These are phyloP conservation scores for Hordeum vulgare DNA, from an alignment of 176 grass and related monocot species.

Conservation along the genomic window MorexV3_pseudomolecules_assembly NC_058523.1:468864263-468864762, in stretches of 20 bases:
- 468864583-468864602: background rate
- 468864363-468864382: no score
- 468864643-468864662: no score
- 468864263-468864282: no score
- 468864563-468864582: background rate
- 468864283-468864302: no score
- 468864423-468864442: background rate
- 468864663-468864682: background rate
- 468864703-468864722: no score
- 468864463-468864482: background rate
- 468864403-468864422: background rate
- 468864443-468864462: background rate
- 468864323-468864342: no score
- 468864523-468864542: background rate
- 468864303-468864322: no score
- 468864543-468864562: background rate
- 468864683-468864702: background rate
- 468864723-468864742: no score
- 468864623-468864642: background rate
- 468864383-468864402: background rate
- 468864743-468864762: no score
- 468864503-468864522: background rate
- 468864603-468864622: background rate
- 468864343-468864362: no score
- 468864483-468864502: background rate